phyloP scores from a whole-genome alignment of 208 protist species.

The Trypanosoma grayi region DNA sequence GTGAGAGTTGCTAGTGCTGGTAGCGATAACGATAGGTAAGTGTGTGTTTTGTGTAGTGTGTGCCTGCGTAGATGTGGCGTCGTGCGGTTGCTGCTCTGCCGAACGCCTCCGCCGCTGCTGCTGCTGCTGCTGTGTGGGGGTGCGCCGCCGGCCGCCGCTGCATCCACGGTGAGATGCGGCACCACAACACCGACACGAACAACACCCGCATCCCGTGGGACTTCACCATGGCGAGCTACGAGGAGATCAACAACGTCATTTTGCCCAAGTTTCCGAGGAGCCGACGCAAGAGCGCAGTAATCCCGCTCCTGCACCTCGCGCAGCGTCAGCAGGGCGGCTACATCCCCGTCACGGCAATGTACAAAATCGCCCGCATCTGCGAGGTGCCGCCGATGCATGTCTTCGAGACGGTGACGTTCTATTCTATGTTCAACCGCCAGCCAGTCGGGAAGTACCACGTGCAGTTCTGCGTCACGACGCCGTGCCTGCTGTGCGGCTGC shows the following conservation, averaged over 20 bases:
- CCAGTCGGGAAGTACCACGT: slow-evolving; percentile 94
- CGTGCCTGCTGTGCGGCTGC: slow-evolving; percentile 90
- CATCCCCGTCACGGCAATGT: slow-evolving; percentile 93
- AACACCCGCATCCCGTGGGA: slow-evolving; percentile 93
- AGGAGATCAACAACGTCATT: slow-evolving; percentile 87
- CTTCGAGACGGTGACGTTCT: slow-evolving; percentile 92
- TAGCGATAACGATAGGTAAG: too few species aligned
- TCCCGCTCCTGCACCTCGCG: slow-evolving; percentile 90
- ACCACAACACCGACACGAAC: slow-evolving; percentile 86
- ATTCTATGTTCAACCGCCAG: slow-evolving; percentile 95
- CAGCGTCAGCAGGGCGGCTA: slow-evolving; percentile 91
- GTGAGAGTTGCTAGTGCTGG: too few species aligned
- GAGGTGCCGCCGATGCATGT: slow-evolving; percentile 91
- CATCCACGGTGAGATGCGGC: slow-evolving; percentile 84
- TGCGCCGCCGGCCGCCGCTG: slow-evolving; percentile 11
- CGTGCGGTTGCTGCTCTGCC: slow-evolving; percentile 1
- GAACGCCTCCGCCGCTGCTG: too few species aligned
- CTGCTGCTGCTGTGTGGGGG: neutral
- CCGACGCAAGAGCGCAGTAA: slow-evolving; percentile 72
- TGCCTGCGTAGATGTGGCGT: slow-evolving; percentile 18
- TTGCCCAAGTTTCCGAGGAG: slow-evolving; percentile 91
- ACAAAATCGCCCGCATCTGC: slow-evolving; percentile 93
- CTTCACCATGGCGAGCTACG: slow-evolving; percentile 88
- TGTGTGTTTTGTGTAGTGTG: neutral
- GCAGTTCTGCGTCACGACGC: slow-evolving; percentile 93